Conservation (phyloP, 2,329 filamentous ascomycete genomes). For the Bertia moriformis region DNA sequence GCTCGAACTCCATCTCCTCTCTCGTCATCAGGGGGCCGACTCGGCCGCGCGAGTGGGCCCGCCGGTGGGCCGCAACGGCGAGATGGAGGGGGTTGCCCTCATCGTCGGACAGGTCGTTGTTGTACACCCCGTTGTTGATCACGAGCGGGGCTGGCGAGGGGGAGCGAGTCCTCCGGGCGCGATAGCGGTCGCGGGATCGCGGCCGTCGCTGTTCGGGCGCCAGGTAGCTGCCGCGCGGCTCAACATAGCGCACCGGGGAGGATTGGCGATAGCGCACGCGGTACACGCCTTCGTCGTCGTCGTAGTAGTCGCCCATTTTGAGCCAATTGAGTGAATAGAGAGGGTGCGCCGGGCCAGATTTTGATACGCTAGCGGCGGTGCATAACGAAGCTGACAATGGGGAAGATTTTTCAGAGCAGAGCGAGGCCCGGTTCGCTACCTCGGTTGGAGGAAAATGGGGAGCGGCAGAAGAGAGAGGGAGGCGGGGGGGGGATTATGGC, state of each 20-base stretch:
- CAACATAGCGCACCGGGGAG: neutral
- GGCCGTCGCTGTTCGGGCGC: constrained; percentile 3
- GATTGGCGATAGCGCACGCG: neutral
- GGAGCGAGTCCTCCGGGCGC: constrained; percentile 10
- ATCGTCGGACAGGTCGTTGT: constrained; percentile 21
- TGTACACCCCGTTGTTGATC: constrained; percentile 41
- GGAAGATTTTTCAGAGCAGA: no score
- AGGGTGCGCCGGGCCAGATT: no score
- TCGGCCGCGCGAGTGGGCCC: constrained; percentile 11
- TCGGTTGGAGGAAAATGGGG: no score
- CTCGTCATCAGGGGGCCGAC: constrained; percentile 18
- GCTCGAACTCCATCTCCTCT: constrained; percentile 21
- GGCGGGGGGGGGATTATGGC: no score
- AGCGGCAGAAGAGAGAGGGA: no score
- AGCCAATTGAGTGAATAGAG: no score
- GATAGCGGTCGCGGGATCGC: constrained; percentile 3
- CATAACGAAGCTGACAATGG: no score
- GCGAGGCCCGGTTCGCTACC: no score
- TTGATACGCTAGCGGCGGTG: no score
- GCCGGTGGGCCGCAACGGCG: constrained; percentile 11
- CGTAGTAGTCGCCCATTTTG: neutral
- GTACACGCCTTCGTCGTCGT: neutral
- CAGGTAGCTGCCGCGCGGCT: constrained; percentile 4
- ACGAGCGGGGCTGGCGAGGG: constrained; percentile 36
- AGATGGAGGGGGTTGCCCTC: constrained; percentile 17